Conservation (phyloP, 371 early-diverging fungal genomes). For the Mucor racemosus region DNA sequence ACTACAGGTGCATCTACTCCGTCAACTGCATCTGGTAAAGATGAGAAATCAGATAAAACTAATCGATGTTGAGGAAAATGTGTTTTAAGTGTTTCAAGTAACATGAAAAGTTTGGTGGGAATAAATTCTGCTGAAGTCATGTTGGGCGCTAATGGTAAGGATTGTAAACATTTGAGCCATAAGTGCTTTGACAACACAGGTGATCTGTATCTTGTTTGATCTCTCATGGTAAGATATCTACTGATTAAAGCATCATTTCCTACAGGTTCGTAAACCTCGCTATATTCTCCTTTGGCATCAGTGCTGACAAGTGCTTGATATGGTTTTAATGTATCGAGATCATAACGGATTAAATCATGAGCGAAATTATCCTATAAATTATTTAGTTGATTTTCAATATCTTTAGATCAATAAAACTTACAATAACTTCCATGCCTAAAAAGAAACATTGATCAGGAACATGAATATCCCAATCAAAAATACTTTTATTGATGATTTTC, state of each 20-base stretch:
- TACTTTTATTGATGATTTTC: constrained; percentile 77
- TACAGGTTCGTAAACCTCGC: constrained; percentile 78
- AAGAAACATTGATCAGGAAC: constrained; percentile 82
- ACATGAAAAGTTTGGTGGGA: constrained; percentile 76
- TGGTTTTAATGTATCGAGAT: constrained; percentile 65
- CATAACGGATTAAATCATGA: constrained; percentile 89
- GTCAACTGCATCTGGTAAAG: constrained; percentile 74
- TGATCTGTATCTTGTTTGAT: constrained; percentile 57
- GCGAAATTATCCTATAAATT: constrained; percentile 80
- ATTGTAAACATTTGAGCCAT: constrained; percentile 56
- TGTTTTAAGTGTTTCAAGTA: constrained; percentile 68
- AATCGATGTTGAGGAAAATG: constrained; percentile 85
- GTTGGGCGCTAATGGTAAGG: constrained; percentile 86
- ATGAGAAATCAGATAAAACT: constrained; percentile 81
- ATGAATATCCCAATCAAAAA: constrained; percentile 81
- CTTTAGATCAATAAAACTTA: constrained; percentile 33
- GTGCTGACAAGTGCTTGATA: constrained; percentile 79
- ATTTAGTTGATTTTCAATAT: too few species aligned
- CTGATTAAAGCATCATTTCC: constrained; percentile 70
- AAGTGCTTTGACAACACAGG: constrained; percentile 63
- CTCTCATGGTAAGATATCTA: constrained; percentile 56
- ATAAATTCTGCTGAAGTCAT: constrained; percentile 83
- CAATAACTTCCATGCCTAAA: constrained; percentile 86
- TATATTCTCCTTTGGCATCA: constrained; percentile 76
- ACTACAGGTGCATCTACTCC: constrained; percentile 87